A percentile compares a stretch with the other conserved stretches of the same genome.
These are phyloP conservation scores for Leishmania aethiopica DNA, from an alignment of 208 protist genomes.

Conservation along the genomic window DNA sequence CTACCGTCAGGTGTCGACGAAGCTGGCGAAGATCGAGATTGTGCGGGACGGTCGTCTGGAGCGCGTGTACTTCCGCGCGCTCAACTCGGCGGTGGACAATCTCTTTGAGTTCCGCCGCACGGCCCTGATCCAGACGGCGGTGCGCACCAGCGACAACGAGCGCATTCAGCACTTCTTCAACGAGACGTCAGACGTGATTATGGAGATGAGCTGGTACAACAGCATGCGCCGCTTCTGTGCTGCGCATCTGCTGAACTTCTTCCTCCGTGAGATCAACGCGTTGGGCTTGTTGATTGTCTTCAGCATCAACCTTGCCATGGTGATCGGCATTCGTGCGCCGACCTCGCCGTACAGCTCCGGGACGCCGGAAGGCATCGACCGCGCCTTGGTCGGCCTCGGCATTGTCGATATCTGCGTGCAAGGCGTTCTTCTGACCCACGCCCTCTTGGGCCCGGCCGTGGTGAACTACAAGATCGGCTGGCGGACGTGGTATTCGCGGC, in stretches of 20 bases:
- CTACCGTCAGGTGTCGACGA: constrained; percentile 43
- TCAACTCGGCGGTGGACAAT: constrained; percentile 46
- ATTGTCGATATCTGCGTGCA: constrained; percentile 49
- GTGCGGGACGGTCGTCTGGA: constrained; percentile 54
- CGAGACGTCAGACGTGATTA: constrained; percentile 39
- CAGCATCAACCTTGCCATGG: constrained; percentile 55
- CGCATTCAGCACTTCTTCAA: constrained; percentile 65
- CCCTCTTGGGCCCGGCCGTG: constrained; percentile 39
- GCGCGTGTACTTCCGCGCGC: constrained; percentile 73
- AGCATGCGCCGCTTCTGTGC: constrained; percentile 36
- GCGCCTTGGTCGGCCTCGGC: constrained; percentile 33
- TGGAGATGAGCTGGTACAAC: constrained; percentile 59
- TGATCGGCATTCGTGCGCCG: constrained; percentile 42
- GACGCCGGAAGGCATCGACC: constrained; percentile 28
- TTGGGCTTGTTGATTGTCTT: constrained; percentile 48
- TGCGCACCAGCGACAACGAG: constrained; percentile 64
- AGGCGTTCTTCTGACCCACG: constrained; percentile 38
- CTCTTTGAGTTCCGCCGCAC: constrained; percentile 33
- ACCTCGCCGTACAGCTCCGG: constrained; percentile 41
- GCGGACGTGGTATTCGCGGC: constrained; percentile 36
- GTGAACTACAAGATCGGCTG: constrained; percentile 47
- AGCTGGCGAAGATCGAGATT: constrained; percentile 67
- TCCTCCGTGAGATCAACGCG: constrained; percentile 37
- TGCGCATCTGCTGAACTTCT: constrained; percentile 49
- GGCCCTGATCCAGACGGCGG: constrained; percentile 39